These are phyloP conservation scores for Cordyceps pruinosa DNA, from an alignment of 2,329 filamentous ascomycete genomes.

Conservation along the genomic window DNA sequence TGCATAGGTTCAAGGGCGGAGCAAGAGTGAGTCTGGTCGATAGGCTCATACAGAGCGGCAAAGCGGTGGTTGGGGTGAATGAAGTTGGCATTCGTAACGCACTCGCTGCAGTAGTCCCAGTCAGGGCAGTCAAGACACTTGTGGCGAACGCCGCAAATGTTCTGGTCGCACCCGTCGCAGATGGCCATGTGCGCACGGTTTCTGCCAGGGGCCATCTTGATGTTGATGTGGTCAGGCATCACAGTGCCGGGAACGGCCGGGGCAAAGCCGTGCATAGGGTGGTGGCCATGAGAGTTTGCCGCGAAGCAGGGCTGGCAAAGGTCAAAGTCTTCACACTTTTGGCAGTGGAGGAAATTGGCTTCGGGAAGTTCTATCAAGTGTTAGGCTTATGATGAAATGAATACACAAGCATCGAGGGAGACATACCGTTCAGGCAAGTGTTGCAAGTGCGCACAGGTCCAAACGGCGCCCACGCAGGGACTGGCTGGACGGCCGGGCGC, in stretches of 20 bases:
- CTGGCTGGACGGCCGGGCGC: neutral
- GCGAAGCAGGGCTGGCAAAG: conserved; percentile 79
- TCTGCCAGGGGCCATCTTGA: conserved; percentile 70
- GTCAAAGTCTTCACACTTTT: conserved; percentile 80
- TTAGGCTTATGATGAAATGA: neutral
- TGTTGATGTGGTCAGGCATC: conserved; percentile 54
- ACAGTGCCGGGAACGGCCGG: conserved; percentile 57
- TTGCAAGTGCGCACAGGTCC: conserved; percentile 61
- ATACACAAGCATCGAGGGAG: neutral
- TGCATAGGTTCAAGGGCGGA: conserved; percentile 46
- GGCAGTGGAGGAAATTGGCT: conserved; percentile 77
- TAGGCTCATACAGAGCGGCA: conserved; percentile 73
- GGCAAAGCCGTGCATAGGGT: conserved; percentile 77
- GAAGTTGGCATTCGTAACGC: conserved; percentile 58
- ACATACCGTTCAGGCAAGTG: conserved; percentile 44
- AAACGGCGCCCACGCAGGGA: neutral
- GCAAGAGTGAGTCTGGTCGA: conserved; percentile 28
- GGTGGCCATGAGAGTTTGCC: conserved; percentile 75
- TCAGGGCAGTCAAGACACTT: conserved; percentile 97
- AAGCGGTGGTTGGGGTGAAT: conserved; percentile 83
- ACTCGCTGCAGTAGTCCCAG: conserved; percentile 87
- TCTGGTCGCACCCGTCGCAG: conserved; percentile 89
- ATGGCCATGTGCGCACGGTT: conserved; percentile 79
- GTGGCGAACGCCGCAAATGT: conserved; percentile 82
- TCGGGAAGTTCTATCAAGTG: conserved; percentile 57